phyloP scores from a whole-genome alignment of 1,284 basidiomycete species.

The Heterobasidion annosum region DNA sequence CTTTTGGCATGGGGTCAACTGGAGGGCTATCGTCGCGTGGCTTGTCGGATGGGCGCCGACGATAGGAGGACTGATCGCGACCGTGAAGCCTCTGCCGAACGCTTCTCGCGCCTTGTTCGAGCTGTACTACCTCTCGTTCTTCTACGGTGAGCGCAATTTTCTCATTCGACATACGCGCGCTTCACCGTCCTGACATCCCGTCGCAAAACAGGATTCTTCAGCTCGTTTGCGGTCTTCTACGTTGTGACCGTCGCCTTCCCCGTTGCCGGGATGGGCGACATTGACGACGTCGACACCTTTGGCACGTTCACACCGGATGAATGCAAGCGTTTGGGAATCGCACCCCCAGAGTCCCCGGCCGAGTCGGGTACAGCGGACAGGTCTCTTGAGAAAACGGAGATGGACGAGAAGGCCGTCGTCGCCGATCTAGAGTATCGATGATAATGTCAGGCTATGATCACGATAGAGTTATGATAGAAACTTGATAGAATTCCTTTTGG shows the following conservation, averaged over 20 bases:
- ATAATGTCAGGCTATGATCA: not conserved
- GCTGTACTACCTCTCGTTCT: conserved; percentile 12
- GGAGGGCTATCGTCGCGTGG: conserved; percentile 10
- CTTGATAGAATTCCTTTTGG: no score
- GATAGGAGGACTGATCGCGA: conserved; percentile 7
- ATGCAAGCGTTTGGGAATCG: not conserved
- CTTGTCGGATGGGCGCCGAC: conserved; percentile 12
- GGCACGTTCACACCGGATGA: conserved; percentile 9
- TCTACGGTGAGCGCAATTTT: conserved; percentile 7
- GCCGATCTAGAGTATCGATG: not conserved
- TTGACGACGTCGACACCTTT: conserved; percentile 9
- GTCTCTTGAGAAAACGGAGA: not conserved
- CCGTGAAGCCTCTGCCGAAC: conserved; percentile 1
- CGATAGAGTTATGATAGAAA: no score
- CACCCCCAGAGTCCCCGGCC: not conserved
- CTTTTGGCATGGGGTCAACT: conserved; percentile 11
- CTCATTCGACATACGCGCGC: not conserved
- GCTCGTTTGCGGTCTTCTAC: conserved; percentile 4
- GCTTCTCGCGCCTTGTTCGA: conserved; percentile 8
- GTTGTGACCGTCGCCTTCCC: conserved; percentile 9
- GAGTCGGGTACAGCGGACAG: not conserved
- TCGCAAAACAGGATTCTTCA: not conserved
- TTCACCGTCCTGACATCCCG: not conserved
- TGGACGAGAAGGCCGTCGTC: not conserved
- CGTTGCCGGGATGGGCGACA: conserved; percentile 2